Conservation (phyloP, 2,329 filamentous ascomycete genomes). For the Ceratocystis lukuohia region DNA sequence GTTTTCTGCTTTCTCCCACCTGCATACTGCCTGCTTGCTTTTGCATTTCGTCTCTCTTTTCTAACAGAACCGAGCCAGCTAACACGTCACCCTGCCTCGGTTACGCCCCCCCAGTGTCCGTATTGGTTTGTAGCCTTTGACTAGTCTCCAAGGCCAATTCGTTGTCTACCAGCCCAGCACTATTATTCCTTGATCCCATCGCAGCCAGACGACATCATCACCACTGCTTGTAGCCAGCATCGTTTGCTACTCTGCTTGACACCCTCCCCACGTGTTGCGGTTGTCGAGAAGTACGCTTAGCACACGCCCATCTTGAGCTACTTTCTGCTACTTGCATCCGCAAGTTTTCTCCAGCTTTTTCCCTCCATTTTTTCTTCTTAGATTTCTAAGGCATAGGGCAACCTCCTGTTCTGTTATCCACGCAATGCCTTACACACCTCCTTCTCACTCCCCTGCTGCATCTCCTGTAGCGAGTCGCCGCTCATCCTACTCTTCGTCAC, state of each 20-base stretch:
- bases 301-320: background rate
- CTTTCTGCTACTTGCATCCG: background rate
- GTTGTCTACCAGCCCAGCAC: background rate
- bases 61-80: conserved; percentile 16
- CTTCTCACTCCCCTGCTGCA: conserved; percentile 51
- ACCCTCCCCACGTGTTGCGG: background rate
- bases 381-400: background rate
- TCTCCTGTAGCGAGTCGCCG: conserved; percentile 46
- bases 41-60: conserved; percentile 16
- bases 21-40: conserved; percentile 8
- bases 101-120: conserved; percentile 12
- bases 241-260: background rate
- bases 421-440: conserved; percentile 76
- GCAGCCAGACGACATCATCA: background rate
- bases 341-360: background rate
- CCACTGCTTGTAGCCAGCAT: background rate
- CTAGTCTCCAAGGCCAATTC: background rate
- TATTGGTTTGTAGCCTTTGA: conserved; percentile 3
- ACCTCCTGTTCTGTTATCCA: background rate
- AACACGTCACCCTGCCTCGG: conserved; percentile 20
- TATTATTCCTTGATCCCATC: background rate
- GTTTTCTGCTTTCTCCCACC: conserved; percentile 6
- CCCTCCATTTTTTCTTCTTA: background rate
- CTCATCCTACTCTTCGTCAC: conserved; percentile 40
- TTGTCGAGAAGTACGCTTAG: background rate